Evolutionary conservation across 176 grass and related monocot genomes (phyloP), one percentile per base, ranked within the genome.

Genomic region (Otatea glauca): DNA sequence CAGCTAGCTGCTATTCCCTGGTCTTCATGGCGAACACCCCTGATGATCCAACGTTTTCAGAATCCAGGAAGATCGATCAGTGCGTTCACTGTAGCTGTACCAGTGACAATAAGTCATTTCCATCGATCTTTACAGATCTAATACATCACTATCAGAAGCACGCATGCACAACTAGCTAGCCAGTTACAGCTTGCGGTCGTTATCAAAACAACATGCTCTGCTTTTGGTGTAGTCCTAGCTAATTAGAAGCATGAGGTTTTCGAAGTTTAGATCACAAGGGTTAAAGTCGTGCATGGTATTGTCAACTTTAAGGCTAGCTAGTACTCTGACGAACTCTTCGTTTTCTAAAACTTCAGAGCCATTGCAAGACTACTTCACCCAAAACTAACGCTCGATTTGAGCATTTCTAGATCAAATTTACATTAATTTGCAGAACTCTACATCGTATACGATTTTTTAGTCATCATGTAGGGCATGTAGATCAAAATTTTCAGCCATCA

Each of bases 21-120:
- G 9, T 14, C 70, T 70, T 59, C 88, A 75, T 89, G 88, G 77
- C 58, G 64, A 81, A 70, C 23, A n/a, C 14, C 63, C 32, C 7
- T 5, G 59, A 16, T 41, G 7, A 71, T 61, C 15, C 37, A 73
- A 58, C n/a, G 21, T 43, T 54, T 55, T 56, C 53, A 37, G 32
- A 79, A 73, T 48, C 63, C 47, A 53, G 0, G 38, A 3, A 5
- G 34, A 21, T 56, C 80, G 42, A 54, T 69, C 7, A 7, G 9
- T 32, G 12, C 1, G 14, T 65, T 20, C 5, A 35, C 25, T 79
- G 24, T 65, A 66, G 59, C 20, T 54, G 29, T 34, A 49, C 56
- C 25, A 49, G 12, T 48, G 68, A 45, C 56, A 16, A 17, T 34
- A 48, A 83, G 27, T 78, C 61, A 67, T 12, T 5, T 25, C 62